Evolutionary conservation across 2,329 filamentous ascomycete species (phyloP).

Genomic region (Neonectria neomacrospora): DNA sequence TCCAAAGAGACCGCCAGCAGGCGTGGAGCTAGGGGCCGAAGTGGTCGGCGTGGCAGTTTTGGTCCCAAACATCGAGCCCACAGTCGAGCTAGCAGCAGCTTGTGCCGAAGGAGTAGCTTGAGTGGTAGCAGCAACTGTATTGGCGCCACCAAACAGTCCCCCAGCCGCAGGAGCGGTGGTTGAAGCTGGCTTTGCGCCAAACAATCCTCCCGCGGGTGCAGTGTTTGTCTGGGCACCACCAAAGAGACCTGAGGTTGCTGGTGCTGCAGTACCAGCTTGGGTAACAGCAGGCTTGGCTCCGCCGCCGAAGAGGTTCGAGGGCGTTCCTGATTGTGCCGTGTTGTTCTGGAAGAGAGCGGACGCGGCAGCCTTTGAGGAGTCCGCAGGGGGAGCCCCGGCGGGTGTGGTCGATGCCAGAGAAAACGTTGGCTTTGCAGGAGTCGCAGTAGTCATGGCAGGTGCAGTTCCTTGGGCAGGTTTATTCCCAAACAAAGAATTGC

Average conservation of each 20-base stretch:
- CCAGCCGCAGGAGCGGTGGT: slow-evolving; percentile 41
- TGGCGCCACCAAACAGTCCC: slow-evolving; percentile 35
- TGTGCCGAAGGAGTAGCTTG: slow-evolving; percentile 30
- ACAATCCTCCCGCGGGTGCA: slow-evolving; percentile 48
- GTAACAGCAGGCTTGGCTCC: slow-evolving; percentile 42
- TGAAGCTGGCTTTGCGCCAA: slow-evolving; percentile 47
- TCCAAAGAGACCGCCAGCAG: slow-evolving; percentile 52
- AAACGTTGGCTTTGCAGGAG: slow-evolving; percentile 60
- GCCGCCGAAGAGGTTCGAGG: slow-evolving; percentile 46
- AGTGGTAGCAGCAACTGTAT: slow-evolving; percentile 42
- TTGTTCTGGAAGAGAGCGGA: slow-evolving; percentile 41
- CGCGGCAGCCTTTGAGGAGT: slow-evolving; percentile 44
- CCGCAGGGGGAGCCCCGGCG: slow-evolving; percentile 63
- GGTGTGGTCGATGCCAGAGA: slow-evolving; percentile 64
- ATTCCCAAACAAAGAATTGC: slow-evolving; percentile 38
- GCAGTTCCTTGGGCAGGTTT: slow-evolving; percentile 37
- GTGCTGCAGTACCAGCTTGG: slow-evolving; percentile 34
- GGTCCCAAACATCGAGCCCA: slow-evolving; percentile 53
- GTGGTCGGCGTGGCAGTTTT: slow-evolving; percentile 53
- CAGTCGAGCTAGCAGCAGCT: slow-evolving; percentile 34
- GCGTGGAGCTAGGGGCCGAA: slow-evolving; percentile 47
- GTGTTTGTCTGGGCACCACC: slow-evolving; percentile 49
- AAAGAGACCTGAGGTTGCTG: slow-evolving; percentile 47
- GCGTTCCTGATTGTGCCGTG: slow-evolving; percentile 34
- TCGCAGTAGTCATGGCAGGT: slow-evolving; percentile 47